Evolutionary conservation across 495 filamentous ascomycete genomes (phyloP), one percentile per base, ranked within the genome.

Genomic region (Penicillium turbatum): DNA sequence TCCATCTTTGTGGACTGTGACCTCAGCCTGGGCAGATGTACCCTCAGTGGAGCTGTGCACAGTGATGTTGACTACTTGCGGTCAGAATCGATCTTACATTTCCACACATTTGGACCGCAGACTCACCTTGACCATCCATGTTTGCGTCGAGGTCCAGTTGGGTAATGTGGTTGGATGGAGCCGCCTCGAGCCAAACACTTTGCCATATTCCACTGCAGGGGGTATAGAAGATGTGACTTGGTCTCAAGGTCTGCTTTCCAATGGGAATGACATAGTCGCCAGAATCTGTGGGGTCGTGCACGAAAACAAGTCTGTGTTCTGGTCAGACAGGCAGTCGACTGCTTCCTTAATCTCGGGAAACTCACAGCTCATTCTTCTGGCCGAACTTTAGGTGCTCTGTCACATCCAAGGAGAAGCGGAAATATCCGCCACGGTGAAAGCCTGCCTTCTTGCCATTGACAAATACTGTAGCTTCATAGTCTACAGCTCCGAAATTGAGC

Each of bases 171-270:
- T 77, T 74, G 1, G 66, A 51, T 0, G 83, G 82, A 0, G 77
- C 82, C 12, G 78, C 69, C 58, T 88, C 85, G 1, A 87, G 68
- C 84, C 84, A 88, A 1, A 87, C 83, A 19, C 69, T 78, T 59
- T 87, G 84, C 85, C 85, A 88, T 42, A 88, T 88, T 2, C 84
- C 85, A 32, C 77, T 79, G 65, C 84, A 87, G 10, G 85, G 82
- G 0, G 78, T 82, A 64, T 88, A 88, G 61, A 85, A 88, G 44
- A 88, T 87, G 56, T 87, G 84, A 6, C 76, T 79, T 2, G 76
- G 80, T 2, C 63, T 56, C 2, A 77, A 66, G 8, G 76, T 81
- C 61, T 86, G 85, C 66, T 88, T 88, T 43, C 84, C 84, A 49
- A 84, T 73, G 0, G 83, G 83, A 35, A 83, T 84, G n/a, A 77